Base-by-base conservation (phyloP, 179 eudicot species). In the Patellifolia procumbens region DNA sequence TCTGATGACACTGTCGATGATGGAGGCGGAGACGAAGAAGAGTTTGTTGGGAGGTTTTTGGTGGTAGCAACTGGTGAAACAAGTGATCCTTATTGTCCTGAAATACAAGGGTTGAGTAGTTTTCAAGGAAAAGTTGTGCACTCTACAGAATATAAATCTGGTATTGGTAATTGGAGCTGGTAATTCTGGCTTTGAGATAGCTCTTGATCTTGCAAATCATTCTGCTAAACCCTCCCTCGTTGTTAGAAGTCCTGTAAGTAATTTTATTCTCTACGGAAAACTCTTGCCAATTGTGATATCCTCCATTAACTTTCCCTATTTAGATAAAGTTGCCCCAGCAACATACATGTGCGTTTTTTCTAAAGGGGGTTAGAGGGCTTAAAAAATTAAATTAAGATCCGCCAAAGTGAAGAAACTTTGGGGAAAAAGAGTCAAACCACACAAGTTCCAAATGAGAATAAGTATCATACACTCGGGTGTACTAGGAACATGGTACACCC, bases 141-240 rank as follows among this genome's bases (percentile, higher is more conserved):
- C 39, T 89, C 95, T 1, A 94, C 92, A 1, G 59, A 72, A n/a
- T 94, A 77, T 17, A 92, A 85, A 61, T 64, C 63, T 39, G 98
- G 97, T 1, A 76, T 80, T 94, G 83, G 95, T 94, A 7, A 89
- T 94, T 62, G 98, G 98, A 8, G 78, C 86, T 37, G 98, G 98
- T 15, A 94, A 94, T 80, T 94, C 98, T 15, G 98, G 97, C 0
- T 90, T 88, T 92, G 98, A 92, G 75, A 94, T 94, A 79, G 88
- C 91, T 35, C 76, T 88, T 70, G 98, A 94, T 87, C 84, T 94
- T 20, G 79, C 91, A 0, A 86, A 80, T 60, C 26, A 87, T 49
- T 91, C 85, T 46, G 98, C 92, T 6, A 62, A 73, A 2, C 78
- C 94, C 20, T 91, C 97, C 65, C 76, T 94, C 22, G 91, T 86